A percentile compares a stretch with the other conserved stretches of the same genome.
Conservation (phyloP, 2,329 filamentous ascomycete genomes). For the Apiospora phragmitis region DNA sequence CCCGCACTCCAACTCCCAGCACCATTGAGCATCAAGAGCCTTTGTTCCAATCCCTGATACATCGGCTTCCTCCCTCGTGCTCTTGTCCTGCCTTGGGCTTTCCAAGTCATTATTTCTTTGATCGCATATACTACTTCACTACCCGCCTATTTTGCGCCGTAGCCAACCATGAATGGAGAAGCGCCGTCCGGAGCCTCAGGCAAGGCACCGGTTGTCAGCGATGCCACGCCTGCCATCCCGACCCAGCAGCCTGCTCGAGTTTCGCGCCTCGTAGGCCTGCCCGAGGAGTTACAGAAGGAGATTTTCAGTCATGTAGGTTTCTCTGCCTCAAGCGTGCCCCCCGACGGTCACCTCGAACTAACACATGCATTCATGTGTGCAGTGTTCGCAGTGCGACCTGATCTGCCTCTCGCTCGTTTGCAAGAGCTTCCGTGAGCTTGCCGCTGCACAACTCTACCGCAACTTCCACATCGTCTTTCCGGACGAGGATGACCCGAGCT, state of each 20-base stretch:
- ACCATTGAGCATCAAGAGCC: background rate
- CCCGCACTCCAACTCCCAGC: background rate
- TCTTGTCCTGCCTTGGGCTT: background rate
- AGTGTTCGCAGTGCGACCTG: conserved; percentile 55
- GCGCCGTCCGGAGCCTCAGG: background rate
- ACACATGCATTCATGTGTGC: background rate
- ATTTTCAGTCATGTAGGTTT: conserved; percentile 48
- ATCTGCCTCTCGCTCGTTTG: conserved; percentile 61
- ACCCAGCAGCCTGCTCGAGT: conserved; percentile 16
- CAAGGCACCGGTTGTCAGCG: background rate
- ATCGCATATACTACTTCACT: background rate
- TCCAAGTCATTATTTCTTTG: background rate
- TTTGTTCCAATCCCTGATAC: background rate
- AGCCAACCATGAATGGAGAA: background rate
- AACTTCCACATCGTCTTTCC: conserved; percentile 62
- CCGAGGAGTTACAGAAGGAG: conserved; percentile 49
- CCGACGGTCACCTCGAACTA: background rate
- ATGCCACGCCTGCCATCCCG: conserved; percentile 16
- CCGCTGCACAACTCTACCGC: conserved; percentile 59
- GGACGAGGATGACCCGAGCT: conserved; percentile 55
- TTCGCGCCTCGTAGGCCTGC: conserved; percentile 41
- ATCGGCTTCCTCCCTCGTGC: background rate
- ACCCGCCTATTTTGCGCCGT: background rate
- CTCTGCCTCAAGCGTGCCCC: background rate
- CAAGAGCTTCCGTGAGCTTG: conserved; percentile 56